Percentiles rank a stretch among this genome's conserved stretches.
Evolutionary conservation across 345 rosid species (phyloP).

Genomic region (Populus ilicifolia): DNA sequence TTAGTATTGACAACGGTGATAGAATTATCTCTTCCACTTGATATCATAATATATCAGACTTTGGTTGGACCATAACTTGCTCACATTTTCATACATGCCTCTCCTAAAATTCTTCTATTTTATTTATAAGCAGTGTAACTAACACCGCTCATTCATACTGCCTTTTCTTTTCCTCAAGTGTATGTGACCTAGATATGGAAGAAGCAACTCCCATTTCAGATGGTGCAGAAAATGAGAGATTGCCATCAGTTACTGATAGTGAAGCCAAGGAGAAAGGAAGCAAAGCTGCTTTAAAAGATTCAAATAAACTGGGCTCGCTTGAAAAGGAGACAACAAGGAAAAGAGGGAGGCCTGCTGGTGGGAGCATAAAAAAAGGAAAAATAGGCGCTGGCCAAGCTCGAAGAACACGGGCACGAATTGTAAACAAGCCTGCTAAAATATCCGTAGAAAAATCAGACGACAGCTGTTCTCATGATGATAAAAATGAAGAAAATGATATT

Average conservation of each 20-base stretch:
- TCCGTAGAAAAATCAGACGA: conserved; percentile 49
- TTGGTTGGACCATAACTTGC: neutral
- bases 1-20: neutral
- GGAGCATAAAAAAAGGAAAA: conserved; percentile 42
- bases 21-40: neutral
- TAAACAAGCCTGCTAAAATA: conserved; percentile 55
- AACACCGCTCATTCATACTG: neutral
- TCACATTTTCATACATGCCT: too few species aligned
- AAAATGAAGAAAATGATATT: conserved; percentile 14
- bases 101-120: neutral
- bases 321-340: conserved; percentile 35
- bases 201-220: conserved; percentile 17
- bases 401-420: conserved; percentile 42
- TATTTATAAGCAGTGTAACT: neutral
- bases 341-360: conserved; percentile 53
- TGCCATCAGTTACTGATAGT: conserved; percentile 6
- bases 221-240: conserved; percentile 12
- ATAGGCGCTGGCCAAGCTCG: conserved; percentile 21
- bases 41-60: neutral
- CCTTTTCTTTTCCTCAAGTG: conserved; percentile 25
- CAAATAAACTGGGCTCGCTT: conserved; percentile 22
- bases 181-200: conserved; percentile 31
- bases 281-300: conserved; percentile 2
- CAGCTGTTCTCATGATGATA: conserved; percentile 30
- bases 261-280: conserved; percentile 12